These are phyloP conservation scores for Suhomyces terraborum DNA, from an alignment of 1,139 yeast species.

Conservation along the genomic window DNA sequence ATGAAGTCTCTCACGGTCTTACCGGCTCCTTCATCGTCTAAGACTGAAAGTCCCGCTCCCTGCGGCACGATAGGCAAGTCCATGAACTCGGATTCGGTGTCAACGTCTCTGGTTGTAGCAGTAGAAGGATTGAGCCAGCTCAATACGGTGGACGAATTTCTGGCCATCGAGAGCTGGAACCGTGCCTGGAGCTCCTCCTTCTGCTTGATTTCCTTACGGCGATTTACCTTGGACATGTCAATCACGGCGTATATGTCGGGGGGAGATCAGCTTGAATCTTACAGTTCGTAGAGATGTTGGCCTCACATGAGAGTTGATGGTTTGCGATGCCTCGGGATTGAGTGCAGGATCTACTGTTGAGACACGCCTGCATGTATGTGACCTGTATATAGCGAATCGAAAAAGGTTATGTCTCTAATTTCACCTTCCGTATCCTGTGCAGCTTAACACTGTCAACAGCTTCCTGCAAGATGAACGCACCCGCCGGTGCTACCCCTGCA, in stretches of 20 bases:
- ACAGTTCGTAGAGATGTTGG: neutral
- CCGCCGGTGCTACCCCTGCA: neutral
- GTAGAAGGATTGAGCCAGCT: slow-evolving; percentile 43
- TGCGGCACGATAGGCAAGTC: slow-evolving; percentile 47
- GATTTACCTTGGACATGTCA: slow-evolving; percentile 33
- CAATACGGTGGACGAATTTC: slow-evolving; percentile 37
- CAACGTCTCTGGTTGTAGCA: slow-evolving; percentile 7
- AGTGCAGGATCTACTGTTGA: too few species aligned
- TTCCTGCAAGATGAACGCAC: neutral
- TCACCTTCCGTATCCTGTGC: too few species aligned
- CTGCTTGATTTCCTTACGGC: slow-evolving; percentile 46
- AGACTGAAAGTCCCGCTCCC: slow-evolving; percentile 42
- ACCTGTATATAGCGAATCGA: too few species aligned
- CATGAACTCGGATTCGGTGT: slow-evolving; percentile 27
- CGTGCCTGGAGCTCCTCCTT: slow-evolving; percentile 53
- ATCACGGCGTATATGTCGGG: too few species aligned
- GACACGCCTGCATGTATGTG: too few species aligned
- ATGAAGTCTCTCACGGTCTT: slow-evolving; percentile 37
- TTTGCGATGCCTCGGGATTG: too few species aligned
- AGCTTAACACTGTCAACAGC: neutral
- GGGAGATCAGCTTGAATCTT: neutral
- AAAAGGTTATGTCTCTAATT: too few species aligned
- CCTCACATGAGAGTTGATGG: neutral
- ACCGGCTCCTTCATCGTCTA: too few species aligned
- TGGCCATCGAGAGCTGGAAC: slow-evolving; percentile 46